Percentiles rank a stretch among this genome's conserved stretches.
Conservation (phyloP, 176 grass and related monocot genomes). For the Leersia perrieri region DNA sequence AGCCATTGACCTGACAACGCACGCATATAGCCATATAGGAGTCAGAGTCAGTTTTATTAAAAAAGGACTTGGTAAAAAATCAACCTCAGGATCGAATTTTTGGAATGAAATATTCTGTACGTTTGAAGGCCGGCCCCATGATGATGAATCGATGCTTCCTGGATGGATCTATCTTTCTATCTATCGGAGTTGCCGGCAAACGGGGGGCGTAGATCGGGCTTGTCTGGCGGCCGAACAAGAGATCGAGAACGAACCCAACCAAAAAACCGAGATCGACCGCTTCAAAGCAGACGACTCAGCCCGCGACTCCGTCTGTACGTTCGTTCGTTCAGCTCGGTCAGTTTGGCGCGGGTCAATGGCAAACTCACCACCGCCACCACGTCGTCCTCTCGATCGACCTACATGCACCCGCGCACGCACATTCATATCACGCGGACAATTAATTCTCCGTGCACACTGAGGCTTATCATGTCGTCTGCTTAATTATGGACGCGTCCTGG, state of each 20-base stretch:
- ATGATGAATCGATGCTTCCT: not conserved
- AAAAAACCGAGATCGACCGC: constrained; percentile 10
- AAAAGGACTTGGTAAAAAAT: too few relatives aligned
- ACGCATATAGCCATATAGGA: too few relatives aligned
- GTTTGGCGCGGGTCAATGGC: not conserved
- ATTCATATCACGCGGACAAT: not conserved
- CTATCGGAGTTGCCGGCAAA: constrained; percentile 20
- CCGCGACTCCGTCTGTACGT: not conserved
- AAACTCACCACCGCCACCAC: not conserved
- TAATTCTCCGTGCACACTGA: not conserved
- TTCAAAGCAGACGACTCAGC: constrained; percentile 13
- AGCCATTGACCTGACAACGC: too few relatives aligned
- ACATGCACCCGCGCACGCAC: not conserved
- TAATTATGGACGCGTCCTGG: too few relatives aligned
- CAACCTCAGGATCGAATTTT: too few relatives aligned
- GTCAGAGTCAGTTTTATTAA: too few relatives aligned
- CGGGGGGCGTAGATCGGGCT: constrained; percentile 36
- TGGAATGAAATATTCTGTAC: not conserved
- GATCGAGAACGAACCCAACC: not conserved
- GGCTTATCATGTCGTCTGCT: too few relatives aligned
- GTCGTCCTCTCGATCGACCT: not conserved
- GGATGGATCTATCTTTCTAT: not conserved
- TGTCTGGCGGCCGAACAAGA: constrained; percentile 16
- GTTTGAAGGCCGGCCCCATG: too few relatives aligned
- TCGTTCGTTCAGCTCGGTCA: not conserved